Conservation (phyloP, 768 basidiomycete genomes). For the Pleurotus giganteus region DNA sequence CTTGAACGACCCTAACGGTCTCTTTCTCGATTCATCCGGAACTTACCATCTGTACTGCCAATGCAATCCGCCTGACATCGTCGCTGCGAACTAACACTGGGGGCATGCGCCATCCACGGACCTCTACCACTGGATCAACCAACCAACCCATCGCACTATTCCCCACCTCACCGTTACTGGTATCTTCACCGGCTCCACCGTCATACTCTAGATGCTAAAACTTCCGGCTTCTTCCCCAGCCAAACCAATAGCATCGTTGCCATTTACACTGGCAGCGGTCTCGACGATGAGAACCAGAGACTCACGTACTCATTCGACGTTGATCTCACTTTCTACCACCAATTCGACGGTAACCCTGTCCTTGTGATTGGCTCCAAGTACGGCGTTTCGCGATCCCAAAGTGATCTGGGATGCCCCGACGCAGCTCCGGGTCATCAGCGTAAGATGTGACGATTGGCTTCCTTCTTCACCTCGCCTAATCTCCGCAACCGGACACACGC, state of each 20-base stretch:
- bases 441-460: neutral
- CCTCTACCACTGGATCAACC: slow-evolving; percentile 5
- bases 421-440: neutral
- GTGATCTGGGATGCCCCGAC: neutral
- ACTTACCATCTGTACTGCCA: neutral
- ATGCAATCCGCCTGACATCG: neutral
- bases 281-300: neutral
- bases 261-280: neutral
- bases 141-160: slow-evolving; percentile 1
- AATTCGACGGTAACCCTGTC: neutral
- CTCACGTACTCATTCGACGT: neutral
- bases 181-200: neutral
- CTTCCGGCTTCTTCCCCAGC: neutral
- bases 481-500: neutral
- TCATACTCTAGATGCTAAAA: slow-evolving; percentile 1
- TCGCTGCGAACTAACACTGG: neutral
- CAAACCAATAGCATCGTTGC: neutral
- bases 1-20: slow-evolving; percentile 1
- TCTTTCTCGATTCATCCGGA: neutral
- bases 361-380: neutral
- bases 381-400: neutral
- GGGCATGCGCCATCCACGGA: neutral
- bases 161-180: neutral
- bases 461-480: neutral
- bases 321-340: neutral